Evolutionary conservation across 1,284 basidiomycete genomes (phyloP).

Genomic region (Cutaneotrichosporon cutaneum): DNA sequence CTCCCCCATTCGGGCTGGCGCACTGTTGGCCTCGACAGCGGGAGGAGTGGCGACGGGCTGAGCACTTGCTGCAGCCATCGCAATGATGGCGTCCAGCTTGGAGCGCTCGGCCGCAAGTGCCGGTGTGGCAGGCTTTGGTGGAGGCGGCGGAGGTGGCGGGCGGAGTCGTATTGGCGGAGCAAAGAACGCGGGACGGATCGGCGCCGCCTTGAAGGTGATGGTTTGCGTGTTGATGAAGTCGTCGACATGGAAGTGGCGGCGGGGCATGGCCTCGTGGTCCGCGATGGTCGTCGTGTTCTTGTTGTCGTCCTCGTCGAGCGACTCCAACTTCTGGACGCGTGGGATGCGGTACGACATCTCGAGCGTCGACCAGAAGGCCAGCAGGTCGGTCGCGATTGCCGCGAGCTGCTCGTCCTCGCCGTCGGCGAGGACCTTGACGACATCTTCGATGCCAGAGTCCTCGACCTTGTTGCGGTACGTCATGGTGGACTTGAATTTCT

Average conservation of each 20-base stretch:
- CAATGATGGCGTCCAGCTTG: conserved; percentile 53
- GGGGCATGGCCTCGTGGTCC: conserved; percentile 33
- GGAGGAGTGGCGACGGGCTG: background rate
- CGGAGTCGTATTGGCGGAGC: conserved; percentile 20
- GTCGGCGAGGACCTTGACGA: conserved; percentile 58
- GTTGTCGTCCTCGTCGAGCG: conserved; percentile 50
- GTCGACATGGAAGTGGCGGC: conserved; percentile 31
- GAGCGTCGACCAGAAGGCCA: conserved; percentile 46
- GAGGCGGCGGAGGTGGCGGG: conserved; percentile 29
- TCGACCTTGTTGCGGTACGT: conserved; percentile 90
- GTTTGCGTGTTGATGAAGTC: conserved; percentile 39
- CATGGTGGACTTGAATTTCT: conserved; percentile 75
- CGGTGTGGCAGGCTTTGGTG: conserved; percentile 20
- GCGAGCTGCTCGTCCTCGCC: conserved; percentile 34
- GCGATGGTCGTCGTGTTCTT: conserved; percentile 47
- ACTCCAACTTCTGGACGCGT: conserved; percentile 41
- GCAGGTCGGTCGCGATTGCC: conserved; percentile 35
- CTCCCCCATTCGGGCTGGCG: conserved; percentile 40
- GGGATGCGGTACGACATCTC: conserved; percentile 48
- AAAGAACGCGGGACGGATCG: conserved; percentile 31
- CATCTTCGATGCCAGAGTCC: conserved; percentile 72
- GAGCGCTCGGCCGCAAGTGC: conserved; percentile 29
- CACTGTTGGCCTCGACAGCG: background rate
- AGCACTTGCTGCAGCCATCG: conserved; percentile 33
- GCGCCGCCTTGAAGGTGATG: conserved; percentile 38